Percentiles rank a stretch among this genome's conserved stretches.
Evolutionary conservation across 106 monocot species (phyloP).

Genomic region (Dactylorhiza incarnata): DNA sequence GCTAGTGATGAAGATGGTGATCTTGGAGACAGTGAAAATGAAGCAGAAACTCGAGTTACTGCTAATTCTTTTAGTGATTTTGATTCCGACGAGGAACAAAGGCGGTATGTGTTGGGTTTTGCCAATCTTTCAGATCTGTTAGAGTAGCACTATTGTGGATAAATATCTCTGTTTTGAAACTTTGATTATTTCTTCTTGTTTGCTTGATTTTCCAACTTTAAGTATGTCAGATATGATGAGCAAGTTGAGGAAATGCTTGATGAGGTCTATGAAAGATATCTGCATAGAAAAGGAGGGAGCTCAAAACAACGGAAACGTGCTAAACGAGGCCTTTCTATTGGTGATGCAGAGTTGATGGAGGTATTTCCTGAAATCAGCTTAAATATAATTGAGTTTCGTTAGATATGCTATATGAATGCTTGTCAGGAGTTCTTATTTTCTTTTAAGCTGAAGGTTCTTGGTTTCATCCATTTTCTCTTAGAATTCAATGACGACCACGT

Average conservation of each 20-base stretch:
- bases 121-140: neutral
- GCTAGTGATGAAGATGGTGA: conserved; percentile 47
- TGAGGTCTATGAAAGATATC: conserved; percentile 64
- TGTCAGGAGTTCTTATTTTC: too few species aligned
- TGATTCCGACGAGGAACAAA: conserved; percentile 75
- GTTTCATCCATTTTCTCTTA: too few species aligned
- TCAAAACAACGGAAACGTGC: conserved; percentile 37
- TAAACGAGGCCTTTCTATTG: conserved; percentile 25
- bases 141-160: neutral
- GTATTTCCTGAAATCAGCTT: conserved; percentile 6
- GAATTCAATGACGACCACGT: too few species aligned
- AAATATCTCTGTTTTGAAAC: neutral
- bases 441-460: too few species aligned
- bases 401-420: too few species aligned
- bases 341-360: conserved; percentile 40
- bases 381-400: too few species aligned
- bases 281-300: conserved; percentile 54
- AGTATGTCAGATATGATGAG: conserved; percentile 44
- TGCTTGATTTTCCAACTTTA: neutral
- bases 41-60: conserved; percentile 19
- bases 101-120: conserved; percentile 27
- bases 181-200: neutral
- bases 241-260: conserved; percentile 70
- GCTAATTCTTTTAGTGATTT: conserved; percentile 33
- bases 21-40: conserved; percentile 52